Percentiles rank a stretch among this genome's conserved stretches.
phyloP scores from a whole-genome alignment of 176 grass and related monocot species.

The Bolboschoenus planiculmis region DNA sequence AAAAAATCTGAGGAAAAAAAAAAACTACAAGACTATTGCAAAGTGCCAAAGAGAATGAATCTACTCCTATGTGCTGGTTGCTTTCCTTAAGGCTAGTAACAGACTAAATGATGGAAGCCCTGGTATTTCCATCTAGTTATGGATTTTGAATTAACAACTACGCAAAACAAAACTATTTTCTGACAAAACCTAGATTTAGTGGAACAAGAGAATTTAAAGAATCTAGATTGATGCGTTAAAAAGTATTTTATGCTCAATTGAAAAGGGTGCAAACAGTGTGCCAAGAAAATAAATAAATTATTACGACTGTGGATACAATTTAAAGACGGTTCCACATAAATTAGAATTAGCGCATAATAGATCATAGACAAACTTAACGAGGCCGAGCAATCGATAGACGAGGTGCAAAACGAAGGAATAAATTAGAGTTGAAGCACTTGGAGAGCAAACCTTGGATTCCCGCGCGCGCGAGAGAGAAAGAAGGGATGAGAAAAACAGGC shows the following conservation, averaged over 20 bases:
- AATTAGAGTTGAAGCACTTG: not conserved
- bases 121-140: not conserved
- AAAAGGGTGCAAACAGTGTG: not conserved
- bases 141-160: not conserved
- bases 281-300: too few species aligned
- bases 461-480: too few species aligned
- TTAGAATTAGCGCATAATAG: not conserved
- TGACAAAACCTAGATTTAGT: not conserved
- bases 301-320: not conserved
- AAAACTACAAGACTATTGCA: not conserved
- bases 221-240: not conserved
- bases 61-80: not conserved
- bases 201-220: not conserved
- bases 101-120: not conserved
- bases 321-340: not conserved
- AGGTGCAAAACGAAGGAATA: not conserved
- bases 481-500: not conserved
- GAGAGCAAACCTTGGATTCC: not conserved
- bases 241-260: too few species aligned
- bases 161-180: not conserved
- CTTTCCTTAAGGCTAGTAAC: not conserved
- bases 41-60: not conserved
- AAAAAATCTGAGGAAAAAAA: not conserved
- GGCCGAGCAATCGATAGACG: not conserved
- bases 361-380: not conserved